These are phyloP conservation scores for Ophiocordyceps australis DNA, from an alignment of 2,329 filamentous ascomycete species.

Conservation along the genomic window DNA sequence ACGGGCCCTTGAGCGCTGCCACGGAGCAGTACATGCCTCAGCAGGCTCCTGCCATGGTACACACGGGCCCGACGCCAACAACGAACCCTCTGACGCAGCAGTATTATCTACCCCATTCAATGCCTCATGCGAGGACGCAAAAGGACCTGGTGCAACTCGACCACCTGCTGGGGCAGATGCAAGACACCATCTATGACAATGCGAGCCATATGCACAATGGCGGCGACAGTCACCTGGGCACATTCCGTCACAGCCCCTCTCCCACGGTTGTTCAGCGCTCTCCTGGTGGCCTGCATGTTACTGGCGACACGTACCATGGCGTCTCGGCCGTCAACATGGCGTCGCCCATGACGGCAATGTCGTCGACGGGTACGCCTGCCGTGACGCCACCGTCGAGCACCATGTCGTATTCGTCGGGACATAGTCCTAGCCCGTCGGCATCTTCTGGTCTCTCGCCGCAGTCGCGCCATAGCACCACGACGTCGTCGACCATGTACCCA, in stretches of 20 bases:
- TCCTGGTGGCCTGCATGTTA: constrained; percentile 12
- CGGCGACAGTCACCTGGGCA: constrained; percentile 50
- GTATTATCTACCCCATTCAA: constrained; percentile 52
- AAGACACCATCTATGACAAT: constrained; percentile 89
- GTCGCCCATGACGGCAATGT: constrained; percentile 39
- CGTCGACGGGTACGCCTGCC: constrained; percentile 53
- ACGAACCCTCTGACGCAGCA: constrained; percentile 48
- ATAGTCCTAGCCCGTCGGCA: constrained; percentile 56
- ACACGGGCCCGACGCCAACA: constrained; percentile 37
- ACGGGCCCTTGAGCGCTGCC: constrained; percentile 22
- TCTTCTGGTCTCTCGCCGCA: constrained; percentile 47
- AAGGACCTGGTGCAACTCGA: constrained; percentile 88
- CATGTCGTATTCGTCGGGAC: constrained; percentile 60
- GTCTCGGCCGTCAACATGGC: constrained; percentile 38
- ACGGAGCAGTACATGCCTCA: constrained; percentile 38
- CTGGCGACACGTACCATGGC: constrained; percentile 17
- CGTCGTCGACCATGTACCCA: constrained; percentile 53
- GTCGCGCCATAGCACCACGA: constrained; percentile 39
- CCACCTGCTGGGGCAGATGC: constrained; percentile 88
- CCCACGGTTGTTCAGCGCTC: constrained; percentile 23
- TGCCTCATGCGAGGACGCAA: constrained; percentile 80
- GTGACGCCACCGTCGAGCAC: constrained; percentile 60
- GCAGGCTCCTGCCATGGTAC: constrained; percentile 24
- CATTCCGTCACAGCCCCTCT: constrained; percentile 39
- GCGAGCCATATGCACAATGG: constrained; percentile 67